Percentiles rank a stretch among this genome's conserved stretches.
These are phyloP conservation scores for Peterozyma toletana DNA, from an alignment of 805 yeast genomes.

Conservation along the genomic window DNA sequence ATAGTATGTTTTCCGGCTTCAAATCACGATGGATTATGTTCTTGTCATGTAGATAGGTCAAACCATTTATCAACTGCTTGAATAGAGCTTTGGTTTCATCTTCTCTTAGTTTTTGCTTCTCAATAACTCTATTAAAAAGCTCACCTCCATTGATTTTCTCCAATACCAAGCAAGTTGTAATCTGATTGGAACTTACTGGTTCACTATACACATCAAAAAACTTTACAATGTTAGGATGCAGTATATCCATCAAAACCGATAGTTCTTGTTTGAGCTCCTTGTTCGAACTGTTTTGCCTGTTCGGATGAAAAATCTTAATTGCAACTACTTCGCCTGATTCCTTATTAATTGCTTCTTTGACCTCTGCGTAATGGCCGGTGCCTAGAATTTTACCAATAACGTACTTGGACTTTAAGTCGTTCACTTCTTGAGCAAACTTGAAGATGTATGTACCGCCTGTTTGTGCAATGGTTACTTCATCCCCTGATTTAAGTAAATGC, in stretches of 20 bases:
- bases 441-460: conserved; percentile 20
- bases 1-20: conserved; percentile 84
- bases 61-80: conserved; percentile 47
- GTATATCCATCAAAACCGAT: conserved; percentile 53
- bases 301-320: conserved; percentile 58
- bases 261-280: conserved; percentile 53
- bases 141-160: conserved; percentile 76
- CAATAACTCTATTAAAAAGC: conserved; percentile 62
- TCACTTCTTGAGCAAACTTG: conserved; percentile 12
- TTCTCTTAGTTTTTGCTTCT: conserved; percentile 53
- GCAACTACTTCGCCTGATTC: conserved; percentile 57
- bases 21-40: conserved; percentile 91
- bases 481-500: conserved; percentile 53
- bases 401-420: conserved; percentile 21
- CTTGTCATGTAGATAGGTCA: conserved; percentile 84
- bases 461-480: conserved; percentile 46
- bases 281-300: conserved; percentile 20
- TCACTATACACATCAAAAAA: conserved; percentile 50
- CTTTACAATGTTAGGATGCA: conserved; percentile 66
- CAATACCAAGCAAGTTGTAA: conserved; percentile 55
- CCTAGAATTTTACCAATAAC: conserved; percentile 57
- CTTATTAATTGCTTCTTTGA: conserved; percentile 58
- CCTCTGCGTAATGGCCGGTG: conserved; percentile 77
- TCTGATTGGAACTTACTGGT: conserved; percentile 36
- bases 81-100: conserved; percentile 57